Percentiles rank a stretch among this genome's conserved stretches.
These are phyloP conservation scores for Gossypium arboreum DNA, from an alignment of 345 rosid species.

Conservation along the genomic window DNA sequence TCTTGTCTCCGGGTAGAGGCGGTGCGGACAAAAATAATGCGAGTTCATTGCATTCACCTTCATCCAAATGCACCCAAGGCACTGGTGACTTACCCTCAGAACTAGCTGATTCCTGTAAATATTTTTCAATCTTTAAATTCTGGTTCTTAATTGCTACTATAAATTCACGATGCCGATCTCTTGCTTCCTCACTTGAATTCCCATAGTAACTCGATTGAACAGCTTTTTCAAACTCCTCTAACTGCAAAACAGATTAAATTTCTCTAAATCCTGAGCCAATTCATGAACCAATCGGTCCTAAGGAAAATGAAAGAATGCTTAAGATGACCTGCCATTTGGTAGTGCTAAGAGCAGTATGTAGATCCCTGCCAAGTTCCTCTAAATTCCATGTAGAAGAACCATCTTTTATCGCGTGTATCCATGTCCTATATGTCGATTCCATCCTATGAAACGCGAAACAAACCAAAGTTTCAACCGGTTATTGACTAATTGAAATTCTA, in stretches of 20 bases:
- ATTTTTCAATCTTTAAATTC: slow-evolving; percentile 44
- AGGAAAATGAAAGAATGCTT: background rate
- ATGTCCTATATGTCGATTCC: slow-evolving; percentile 83
- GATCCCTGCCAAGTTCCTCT: slow-evolving; percentile 63
- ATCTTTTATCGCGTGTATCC: slow-evolving; percentile 58
- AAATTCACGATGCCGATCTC: slow-evolving; percentile 64
- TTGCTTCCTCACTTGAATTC: slow-evolving; percentile 44
- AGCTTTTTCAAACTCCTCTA: slow-evolving; percentile 80
- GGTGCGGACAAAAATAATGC: slow-evolving; percentile 75
- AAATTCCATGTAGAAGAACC: slow-evolving; percentile 50
- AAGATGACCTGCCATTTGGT: slow-evolving; percentile 81
- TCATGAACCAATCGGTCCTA: background rate
- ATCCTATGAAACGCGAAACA: slow-evolving; percentile 42
- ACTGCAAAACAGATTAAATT: slow-evolving; percentile 42
- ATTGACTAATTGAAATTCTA: background rate
- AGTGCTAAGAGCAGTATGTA: slow-evolving; percentile 67
- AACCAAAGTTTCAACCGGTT: background rate
- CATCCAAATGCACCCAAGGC: slow-evolving; percentile 72
- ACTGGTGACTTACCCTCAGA: slow-evolving; percentile 45
- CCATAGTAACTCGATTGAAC: slow-evolving; percentile 48
- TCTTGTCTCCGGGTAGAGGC: slow-evolving; percentile 25
- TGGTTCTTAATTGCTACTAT: slow-evolving; percentile 59
- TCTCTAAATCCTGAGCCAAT: background rate
- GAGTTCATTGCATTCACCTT: slow-evolving; percentile 76
- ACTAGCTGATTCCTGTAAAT: slow-evolving; percentile 42